These are phyloP conservation scores for Selenicereus undatus DNA, from an alignment of 148 eudicot species.

Conservation along the genomic window DNA sequence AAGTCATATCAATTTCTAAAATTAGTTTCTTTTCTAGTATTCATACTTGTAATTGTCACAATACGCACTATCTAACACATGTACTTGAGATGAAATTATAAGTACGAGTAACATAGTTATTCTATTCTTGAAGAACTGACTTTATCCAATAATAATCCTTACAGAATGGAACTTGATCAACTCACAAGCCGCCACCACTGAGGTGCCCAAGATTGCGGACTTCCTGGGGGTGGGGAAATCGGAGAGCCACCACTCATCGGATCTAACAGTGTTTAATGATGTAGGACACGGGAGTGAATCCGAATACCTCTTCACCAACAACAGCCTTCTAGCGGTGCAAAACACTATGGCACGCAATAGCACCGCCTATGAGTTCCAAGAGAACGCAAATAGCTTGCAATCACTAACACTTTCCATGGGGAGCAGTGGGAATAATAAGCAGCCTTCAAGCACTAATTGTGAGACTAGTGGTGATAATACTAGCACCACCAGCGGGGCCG, in stretches of 20 bases:
- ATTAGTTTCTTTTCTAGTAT: neutral
- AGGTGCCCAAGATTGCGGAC: slow-evolving; percentile 88
- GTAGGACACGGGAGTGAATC: slow-evolving; percentile 39
- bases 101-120: neutral
- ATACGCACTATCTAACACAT: neutral
- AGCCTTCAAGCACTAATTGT: slow-evolving; percentile 31
- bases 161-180: slow-evolving; percentile 82
- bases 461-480: slow-evolving; percentile 40
- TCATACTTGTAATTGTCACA: neutral
- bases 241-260: slow-evolving; percentile 56
- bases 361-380: slow-evolving; percentile 51
- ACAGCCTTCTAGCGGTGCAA: slow-evolving; percentile 45
- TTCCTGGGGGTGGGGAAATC: slow-evolving; percentile 88
- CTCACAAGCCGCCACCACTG: slow-evolving; percentile 45
- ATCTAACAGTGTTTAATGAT: slow-evolving; percentile 53
- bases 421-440: slow-evolving; percentile 45
- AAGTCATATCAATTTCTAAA: too few relatives aligned
- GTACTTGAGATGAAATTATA: neutral
- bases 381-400: slow-evolving; percentile 66
- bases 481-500: slow-evolving; percentile 24
- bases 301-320: slow-evolving; percentile 46
- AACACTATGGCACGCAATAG: slow-evolving; percentile 23
- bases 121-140: neutral
- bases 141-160: neutral
- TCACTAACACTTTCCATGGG: slow-evolving; percentile 93